Evolutionary conservation across 2,329 filamentous ascomycete species (phyloP).

Genomic region (Coniella vitis): DNA sequence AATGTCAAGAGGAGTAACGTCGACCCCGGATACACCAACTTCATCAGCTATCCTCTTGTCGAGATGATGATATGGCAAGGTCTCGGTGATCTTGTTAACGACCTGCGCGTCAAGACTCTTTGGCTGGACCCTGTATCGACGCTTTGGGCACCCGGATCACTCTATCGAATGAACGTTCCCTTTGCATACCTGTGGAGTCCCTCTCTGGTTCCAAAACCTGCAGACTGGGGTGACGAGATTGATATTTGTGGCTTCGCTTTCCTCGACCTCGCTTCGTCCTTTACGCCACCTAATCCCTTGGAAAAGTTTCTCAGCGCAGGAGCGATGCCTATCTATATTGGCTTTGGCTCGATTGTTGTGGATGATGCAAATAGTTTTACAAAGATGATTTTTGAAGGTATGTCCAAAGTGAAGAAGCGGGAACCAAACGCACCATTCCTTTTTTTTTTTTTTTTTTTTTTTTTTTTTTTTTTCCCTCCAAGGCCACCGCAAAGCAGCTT

Average conservation of each 20-base stretch:
- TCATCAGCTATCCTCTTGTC: conserved; percentile 72
- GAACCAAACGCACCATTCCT: too few species aligned
- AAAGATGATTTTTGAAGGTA: conserved; percentile 56
- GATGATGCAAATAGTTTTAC: conserved; percentile 65
- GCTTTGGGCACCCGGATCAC: conserved; percentile 68
- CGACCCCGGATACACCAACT: conserved; percentile 68
- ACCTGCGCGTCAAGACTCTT: conserved; percentile 63
- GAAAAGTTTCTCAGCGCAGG: conserved; percentile 48
- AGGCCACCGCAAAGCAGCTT: too few species aligned
- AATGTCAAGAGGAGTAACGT: conserved; percentile 68
- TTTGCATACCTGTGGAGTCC: conserved; percentile 70
- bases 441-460: too few species aligned
- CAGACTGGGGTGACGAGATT: conserved; percentile 62
- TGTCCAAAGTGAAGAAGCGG: too few species aligned
- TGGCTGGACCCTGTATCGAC: conserved; percentile 68
- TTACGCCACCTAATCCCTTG: conserved; percentile 50
- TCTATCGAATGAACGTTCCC: conserved; percentile 67
- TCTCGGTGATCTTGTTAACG: conserved; percentile 70
- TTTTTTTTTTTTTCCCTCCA: too few species aligned
- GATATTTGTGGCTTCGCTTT: conserved; percentile 76
- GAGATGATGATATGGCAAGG: conserved; percentile 92
- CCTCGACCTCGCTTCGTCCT: conserved; percentile 58
- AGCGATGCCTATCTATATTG: conserved; percentile 62
- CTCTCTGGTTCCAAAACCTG: conserved; percentile 57
- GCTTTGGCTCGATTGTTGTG: conserved; percentile 70